Percentiles rank a stretch among this genome's conserved stretches.
These are phyloP conservation scores for Kwoniella newhampshirensis DNA, from an alignment of 768 basidiomycete species.

Conservation along the genomic window DNA sequence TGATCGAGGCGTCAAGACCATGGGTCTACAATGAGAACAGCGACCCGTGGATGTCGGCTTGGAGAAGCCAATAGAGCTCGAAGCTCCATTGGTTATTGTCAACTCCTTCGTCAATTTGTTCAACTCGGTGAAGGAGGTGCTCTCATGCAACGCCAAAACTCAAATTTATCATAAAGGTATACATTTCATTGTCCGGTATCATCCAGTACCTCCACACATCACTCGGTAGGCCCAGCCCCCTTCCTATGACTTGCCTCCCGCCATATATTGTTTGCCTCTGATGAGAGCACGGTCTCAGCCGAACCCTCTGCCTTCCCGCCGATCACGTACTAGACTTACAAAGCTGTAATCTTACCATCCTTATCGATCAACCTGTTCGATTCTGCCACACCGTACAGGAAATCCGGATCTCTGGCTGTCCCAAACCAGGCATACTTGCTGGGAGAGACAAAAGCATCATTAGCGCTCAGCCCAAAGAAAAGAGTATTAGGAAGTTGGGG, in stretches of 20 bases:
- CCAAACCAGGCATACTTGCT: slow-evolving; percentile 36
- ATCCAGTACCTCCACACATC: no score
- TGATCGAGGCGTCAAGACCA: no score
- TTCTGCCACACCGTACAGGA: slow-evolving; percentile 22
- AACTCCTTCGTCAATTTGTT: no score
- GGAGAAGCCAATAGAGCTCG: no score
- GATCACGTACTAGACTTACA: slow-evolving; percentile 1
- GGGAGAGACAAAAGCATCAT: no score
- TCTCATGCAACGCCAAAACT: not conserved
- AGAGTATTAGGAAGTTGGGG: not conserved
- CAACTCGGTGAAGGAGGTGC: not conserved
- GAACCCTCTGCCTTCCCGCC: not conserved
- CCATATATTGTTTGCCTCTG: slow-evolving; percentile 15
- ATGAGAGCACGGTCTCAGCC: not conserved
- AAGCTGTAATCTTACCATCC: slow-evolving; percentile 10
- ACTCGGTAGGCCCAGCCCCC: no score
- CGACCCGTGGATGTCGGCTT: no score
- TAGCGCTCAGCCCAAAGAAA: no score
- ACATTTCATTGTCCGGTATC: not conserved
- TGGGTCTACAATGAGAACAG: no score
- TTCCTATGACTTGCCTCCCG: slow-evolving; percentile 2
- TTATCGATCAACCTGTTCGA: slow-evolving; percentile 24
- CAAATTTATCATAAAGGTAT: not conserved
- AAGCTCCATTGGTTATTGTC: no score
- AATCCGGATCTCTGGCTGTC: slow-evolving; percentile 1